Conservation (phyloP, 306 rosid genomes). For the Cajanus cajan region DNA sequence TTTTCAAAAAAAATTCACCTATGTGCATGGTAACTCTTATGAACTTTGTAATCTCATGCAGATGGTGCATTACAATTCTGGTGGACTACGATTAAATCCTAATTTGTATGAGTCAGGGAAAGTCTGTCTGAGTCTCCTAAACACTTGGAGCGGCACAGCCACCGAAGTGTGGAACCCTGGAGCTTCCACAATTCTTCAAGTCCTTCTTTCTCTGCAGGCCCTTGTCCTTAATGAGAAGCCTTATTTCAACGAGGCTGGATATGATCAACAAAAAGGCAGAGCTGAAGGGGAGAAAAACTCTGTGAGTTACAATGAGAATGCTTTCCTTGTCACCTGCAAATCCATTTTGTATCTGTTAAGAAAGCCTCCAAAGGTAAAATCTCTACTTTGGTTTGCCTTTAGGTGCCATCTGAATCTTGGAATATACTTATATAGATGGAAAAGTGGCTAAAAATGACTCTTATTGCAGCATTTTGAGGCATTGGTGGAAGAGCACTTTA, state of each 20-base stretch:
- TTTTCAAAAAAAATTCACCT: constrained; percentile 9
- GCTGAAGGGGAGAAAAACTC: constrained; percentile 97
- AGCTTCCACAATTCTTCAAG: constrained; percentile 81
- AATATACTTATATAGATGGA: background rate
- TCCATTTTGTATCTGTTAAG: constrained; percentile 72
- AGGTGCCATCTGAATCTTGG: background rate
- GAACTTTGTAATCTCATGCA: constrained; percentile 45
- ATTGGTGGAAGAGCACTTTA: constrained; percentile 79
- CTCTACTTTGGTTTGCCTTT: constrained; percentile 14
- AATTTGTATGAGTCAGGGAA: constrained; percentile 94
- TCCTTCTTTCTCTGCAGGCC: constrained; percentile 96
- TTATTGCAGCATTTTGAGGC: constrained; percentile 75
- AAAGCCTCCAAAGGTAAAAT: constrained; percentile 73
- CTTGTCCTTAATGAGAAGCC: constrained; percentile 97
- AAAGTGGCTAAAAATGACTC: constrained; percentile 22
- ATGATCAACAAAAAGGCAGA: constrained; percentile 83
- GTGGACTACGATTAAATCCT: constrained; percentile 87
- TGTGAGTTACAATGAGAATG: constrained; percentile 86
- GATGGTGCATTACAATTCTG: constrained; percentile 84
- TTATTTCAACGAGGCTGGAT: constrained; percentile 97
- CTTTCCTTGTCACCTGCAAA: constrained; percentile 83
- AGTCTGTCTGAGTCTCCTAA: constrained; percentile 91
- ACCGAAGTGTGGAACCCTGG: constrained; percentile 88
- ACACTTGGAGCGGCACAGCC: constrained; percentile 80
- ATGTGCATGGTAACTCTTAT: constrained; percentile 9